Percentiles rank a stretch among this genome's conserved stretches.
Evolutionary conservation across 805 yeast genomes (phyloP).

Genomic region (Lipomyces spencermartinsiae): DNA sequence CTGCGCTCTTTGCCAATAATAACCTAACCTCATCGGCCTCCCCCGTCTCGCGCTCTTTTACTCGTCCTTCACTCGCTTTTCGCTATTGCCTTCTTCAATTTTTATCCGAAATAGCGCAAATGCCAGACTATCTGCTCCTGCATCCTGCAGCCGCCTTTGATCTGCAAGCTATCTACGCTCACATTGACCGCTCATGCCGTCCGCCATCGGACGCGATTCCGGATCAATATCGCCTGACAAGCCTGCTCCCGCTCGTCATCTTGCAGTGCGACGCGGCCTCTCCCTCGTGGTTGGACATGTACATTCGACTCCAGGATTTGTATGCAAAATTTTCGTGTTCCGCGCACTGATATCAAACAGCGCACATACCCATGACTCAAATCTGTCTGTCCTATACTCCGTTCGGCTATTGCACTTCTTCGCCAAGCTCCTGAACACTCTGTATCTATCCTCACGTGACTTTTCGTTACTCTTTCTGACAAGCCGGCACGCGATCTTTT

Average conservation of each 20-base stretch:
- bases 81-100: background rate
- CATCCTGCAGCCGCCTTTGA: conserved; percentile 9
- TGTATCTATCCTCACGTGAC: background rate
- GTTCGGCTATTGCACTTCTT: background rate
- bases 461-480: background rate
- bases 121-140: conserved; percentile 6
- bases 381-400: no score
- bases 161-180: conserved; percentile 8
- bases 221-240: background rate
- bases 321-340: background rate
- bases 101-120: background rate
- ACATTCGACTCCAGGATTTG: conserved; percentile 2
- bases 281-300: background rate
- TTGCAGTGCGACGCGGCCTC: background rate
- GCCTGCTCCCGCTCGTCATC: conserved; percentile 5
- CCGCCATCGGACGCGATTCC: background rate
- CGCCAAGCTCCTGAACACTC: background rate
- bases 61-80: no score
- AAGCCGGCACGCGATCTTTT: background rate
- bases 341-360: background rate
- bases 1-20: background rate
- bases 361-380: background rate
- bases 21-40: background rate
- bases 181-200: conserved; percentile 2
- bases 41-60: background rate